These are phyloP conservation scores for Umbellularia californica DNA, from an alignment of 164 flowering plant species.

Conservation along the genomic window DNA sequence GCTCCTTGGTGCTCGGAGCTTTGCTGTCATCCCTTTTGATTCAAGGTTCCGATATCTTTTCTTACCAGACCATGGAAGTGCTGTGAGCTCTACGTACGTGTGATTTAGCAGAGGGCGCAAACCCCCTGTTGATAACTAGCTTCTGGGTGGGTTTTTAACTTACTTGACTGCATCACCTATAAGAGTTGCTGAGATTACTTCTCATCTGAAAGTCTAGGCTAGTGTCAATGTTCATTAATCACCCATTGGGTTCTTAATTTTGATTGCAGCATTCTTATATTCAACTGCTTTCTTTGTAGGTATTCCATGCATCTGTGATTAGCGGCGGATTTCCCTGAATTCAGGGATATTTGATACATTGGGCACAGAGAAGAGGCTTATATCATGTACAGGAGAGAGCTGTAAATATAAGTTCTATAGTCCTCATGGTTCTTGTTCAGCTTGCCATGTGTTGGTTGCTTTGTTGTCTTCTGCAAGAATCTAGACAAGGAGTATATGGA, in stretches of 20 bases:
- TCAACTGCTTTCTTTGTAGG: neutral
- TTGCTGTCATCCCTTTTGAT: slow-evolving; percentile 34
- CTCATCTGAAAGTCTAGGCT: neutral
- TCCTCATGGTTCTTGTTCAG: neutral
- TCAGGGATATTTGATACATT: neutral
- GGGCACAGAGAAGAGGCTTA: neutral
- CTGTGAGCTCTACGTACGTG: neutral
- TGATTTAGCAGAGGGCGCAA: too few relatives aligned
- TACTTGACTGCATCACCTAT: neutral
- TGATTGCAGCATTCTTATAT: neutral
- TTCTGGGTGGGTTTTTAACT: too few relatives aligned
- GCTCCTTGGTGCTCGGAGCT: slow-evolving; percentile 33
- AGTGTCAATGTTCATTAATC: neutral
- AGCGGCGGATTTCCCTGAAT: neutral
- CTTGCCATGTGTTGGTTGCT: neutral
- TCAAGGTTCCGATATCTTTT: slow-evolving; percentile 43
- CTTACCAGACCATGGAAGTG: slow-evolving; percentile 17
- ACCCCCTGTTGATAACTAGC: too few relatives aligned
- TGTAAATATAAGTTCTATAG: neutral
- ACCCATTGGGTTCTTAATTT: neutral
- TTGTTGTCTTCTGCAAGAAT: neutral
- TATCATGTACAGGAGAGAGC: neutral
- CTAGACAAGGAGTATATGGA: neutral
- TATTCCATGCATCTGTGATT: neutral
- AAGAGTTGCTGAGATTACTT: neutral